Percentiles rank a stretch among this genome's conserved stretches.
phyloP scores from a whole-genome alignment of 2,329 filamentous ascomycete species.

The Cytospora schulzeri region DNA sequence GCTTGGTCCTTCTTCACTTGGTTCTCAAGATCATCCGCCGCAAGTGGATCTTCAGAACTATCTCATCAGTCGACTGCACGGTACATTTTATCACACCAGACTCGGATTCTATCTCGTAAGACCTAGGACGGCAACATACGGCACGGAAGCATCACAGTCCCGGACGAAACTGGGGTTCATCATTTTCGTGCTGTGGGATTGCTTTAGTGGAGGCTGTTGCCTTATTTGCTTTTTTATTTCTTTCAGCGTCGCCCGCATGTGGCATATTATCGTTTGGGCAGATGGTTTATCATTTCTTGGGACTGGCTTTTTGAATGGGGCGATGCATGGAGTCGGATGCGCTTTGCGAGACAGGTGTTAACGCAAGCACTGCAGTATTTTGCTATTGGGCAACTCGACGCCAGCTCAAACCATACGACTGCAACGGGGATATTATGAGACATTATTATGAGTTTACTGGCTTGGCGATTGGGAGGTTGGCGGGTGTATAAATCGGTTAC shows the following conservation, averaged over 20 bases:
- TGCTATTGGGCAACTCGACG: not conserved
- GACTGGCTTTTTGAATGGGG: conserved; percentile 7
- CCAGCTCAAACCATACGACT: not conserved
- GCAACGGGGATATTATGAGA: conserved; percentile 1
- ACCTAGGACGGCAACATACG: not conserved
- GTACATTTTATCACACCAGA: not conserved
- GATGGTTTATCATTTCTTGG: not conserved
- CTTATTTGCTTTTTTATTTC: conserved; percentile 2
- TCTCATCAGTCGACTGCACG: not conserved
- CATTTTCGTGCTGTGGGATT: not conserved
- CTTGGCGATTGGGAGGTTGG: conserved; percentile 8
- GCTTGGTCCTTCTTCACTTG: not conserved
- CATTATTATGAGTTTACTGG: not conserved
- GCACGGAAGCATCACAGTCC: not conserved
- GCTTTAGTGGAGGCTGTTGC: not conserved
- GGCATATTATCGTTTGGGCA: conserved; percentile 1
- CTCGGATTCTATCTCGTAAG: not conserved
- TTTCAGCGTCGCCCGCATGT: conserved; percentile 1
- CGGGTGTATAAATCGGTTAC: conserved; percentile 4
- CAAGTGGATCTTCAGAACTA: not conserved
- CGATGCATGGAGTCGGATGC: not conserved
- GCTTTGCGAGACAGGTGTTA: not conserved
- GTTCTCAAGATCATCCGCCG: not conserved
- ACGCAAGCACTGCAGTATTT: not conserved
- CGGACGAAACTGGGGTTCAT: not conserved